Percentiles rank a stretch among this genome's conserved stretches.
phyloP scores from a whole-genome alignment of 1,284 basidiomycete species.

The Tremellales sp. region DNA sequence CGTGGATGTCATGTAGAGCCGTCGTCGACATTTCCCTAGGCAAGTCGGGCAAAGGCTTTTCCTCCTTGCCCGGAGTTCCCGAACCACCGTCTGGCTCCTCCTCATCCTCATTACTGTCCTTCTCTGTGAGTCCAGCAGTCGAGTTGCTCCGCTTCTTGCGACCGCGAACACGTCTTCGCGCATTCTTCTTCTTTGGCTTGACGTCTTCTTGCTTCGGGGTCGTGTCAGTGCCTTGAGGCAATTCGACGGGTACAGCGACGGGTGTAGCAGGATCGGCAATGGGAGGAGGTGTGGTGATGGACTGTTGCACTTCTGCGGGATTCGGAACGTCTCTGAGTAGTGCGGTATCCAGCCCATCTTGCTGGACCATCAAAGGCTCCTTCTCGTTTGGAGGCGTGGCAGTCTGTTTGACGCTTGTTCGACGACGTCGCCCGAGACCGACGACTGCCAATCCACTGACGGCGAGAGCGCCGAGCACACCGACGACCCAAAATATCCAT shows the following conservation, averaged over 20 bases:
- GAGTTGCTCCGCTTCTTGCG: constrained; percentile 38
- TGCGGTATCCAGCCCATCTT: too few relatives aligned
- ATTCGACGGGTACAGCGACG: not conserved
- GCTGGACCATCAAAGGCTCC: constrained; percentile 16
- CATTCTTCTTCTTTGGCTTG: constrained; percentile 32
- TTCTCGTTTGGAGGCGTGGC: constrained; percentile 20
- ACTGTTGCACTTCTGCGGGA: too few relatives aligned
- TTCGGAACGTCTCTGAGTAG: too few relatives aligned
- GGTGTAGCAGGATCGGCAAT: not conserved
- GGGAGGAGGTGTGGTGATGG: too few relatives aligned
- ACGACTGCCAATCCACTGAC: constrained; percentile 17
- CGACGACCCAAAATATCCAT: constrained; percentile 16
- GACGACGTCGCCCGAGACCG: constrained; percentile 10
- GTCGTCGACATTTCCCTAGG: constrained; percentile 34
- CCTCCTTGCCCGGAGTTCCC: constrained; percentile 13
- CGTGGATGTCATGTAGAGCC: constrained; percentile 24
- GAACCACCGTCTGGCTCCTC: constrained; percentile 37
- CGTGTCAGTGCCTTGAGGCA: not conserved
- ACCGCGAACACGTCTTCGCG: constrained; percentile 30
- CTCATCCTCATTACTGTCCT: constrained; percentile 55
- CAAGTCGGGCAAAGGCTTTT: constrained; percentile 39
- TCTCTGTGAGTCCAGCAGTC: constrained; percentile 31
- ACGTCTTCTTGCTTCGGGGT: not conserved
- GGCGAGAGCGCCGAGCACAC: constrained; percentile 14
- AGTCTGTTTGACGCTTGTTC: constrained; percentile 5